These are phyloP conservation scores for Cordyceps cicadae DNA, from an alignment of 2,329 filamentous ascomycete genomes.

Conservation along the genomic window DNA sequence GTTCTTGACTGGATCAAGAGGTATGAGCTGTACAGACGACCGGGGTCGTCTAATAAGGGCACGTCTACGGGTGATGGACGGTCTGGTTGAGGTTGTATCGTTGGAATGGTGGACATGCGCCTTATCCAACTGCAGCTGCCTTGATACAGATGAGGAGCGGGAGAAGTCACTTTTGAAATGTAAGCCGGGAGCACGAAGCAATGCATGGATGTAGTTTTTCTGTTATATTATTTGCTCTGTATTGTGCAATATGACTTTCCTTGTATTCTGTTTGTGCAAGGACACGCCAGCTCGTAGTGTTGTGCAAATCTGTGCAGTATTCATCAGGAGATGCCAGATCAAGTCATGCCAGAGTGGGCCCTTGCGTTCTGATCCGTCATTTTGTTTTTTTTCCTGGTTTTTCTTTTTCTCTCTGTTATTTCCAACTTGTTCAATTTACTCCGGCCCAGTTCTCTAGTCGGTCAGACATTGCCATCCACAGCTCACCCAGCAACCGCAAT, in stretches of 20 bases:
- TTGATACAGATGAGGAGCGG: not conserved
- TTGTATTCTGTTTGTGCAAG: not conserved
- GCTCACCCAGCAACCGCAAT: constrained; percentile 5
- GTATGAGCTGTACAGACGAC: constrained; percentile 44
- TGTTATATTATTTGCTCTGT: not conserved
- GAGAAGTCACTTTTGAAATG: not conserved
- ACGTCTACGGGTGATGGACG: constrained; percentile 17
- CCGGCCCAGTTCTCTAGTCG: constrained; percentile 11
- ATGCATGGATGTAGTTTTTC: not conserved
- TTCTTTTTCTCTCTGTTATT: not conserved
- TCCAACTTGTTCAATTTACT: constrained; percentile 7
- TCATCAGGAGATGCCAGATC: not conserved
- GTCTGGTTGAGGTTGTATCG: not conserved
- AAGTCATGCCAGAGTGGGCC: not conserved
- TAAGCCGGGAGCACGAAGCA: not conserved
- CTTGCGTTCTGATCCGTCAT: not conserved
- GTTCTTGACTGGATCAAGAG: constrained; percentile 51
- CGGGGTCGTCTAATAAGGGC: not conserved
- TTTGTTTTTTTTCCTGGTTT: constrained; percentile 3
- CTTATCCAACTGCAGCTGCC: not conserved
- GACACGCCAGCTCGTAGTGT: not conserved
- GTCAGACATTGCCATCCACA: not conserved
- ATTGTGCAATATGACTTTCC: not conserved
- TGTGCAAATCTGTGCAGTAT: not conserved
- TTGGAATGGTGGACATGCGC: not conserved